These are phyloP conservation scores for Alopecurus myosuroides DNA, from an alignment of 176 grass and related monocot genomes.

Conservation along the genomic window DNA sequence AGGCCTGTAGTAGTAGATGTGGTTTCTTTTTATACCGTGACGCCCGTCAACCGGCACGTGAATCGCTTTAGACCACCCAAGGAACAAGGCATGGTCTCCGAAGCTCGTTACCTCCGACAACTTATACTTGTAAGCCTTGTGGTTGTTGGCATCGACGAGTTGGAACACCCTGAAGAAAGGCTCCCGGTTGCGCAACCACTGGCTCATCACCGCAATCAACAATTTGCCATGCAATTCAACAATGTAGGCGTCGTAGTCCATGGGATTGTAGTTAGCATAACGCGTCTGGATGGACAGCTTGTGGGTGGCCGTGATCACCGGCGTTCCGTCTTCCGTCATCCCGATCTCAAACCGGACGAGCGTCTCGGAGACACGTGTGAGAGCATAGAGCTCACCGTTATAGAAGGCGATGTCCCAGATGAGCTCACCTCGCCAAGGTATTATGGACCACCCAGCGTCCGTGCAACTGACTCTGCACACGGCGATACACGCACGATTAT, in stretches of 20 bases:
- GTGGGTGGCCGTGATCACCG: not conserved
- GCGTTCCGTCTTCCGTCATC: not conserved
- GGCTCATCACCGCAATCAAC: not conserved
- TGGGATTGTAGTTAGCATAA: not conserved
- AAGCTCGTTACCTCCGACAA: not conserved
- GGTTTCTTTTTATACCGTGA: not conserved
- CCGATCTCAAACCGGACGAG: not conserved
- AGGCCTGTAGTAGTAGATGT: not conserved
- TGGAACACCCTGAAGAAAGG: not conserved
- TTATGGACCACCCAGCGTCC: not conserved
- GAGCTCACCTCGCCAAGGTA: not conserved
- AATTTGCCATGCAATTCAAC: not conserved
- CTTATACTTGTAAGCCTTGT: not conserved
- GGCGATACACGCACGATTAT: not conserved
- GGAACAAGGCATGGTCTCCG: not conserved
- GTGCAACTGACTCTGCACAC: not conserved
- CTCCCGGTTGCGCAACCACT: not conserved
- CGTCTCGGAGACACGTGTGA: not conserved
- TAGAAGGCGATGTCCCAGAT: not conserved
- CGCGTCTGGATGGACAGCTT: not conserved
- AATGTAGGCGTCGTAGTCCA: not conserved
- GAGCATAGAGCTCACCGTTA: not conserved
- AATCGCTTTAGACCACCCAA: not conserved
- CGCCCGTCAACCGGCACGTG: not conserved
- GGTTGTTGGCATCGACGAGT: not conserved